These are phyloP conservation scores for Penicillium atrosanguineum DNA, from an alignment of 495 filamentous ascomycete species.

Conservation along the genomic window DNA sequence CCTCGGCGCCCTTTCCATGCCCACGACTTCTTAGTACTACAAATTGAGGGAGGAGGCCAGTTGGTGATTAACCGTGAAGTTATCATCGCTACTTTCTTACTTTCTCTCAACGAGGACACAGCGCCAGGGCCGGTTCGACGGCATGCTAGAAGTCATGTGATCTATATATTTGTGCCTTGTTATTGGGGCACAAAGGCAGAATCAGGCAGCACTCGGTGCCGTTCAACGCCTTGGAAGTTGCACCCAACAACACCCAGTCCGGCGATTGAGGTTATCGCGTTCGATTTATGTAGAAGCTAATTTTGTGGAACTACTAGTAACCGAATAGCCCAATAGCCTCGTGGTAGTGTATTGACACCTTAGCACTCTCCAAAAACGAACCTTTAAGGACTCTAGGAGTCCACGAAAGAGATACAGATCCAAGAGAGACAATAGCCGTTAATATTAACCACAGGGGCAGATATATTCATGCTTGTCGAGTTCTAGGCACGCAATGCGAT, in stretches of 20 bases:
- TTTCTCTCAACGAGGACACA: conserved; percentile 1
- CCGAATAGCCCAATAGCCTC: too few relatives aligned
- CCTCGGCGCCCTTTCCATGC: conserved; percentile 9
- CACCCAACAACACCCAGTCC: not conserved
- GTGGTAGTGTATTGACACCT: not conserved
- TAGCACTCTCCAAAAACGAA: not conserved
- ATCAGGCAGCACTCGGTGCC: not conserved
- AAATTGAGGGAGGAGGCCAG: not conserved
- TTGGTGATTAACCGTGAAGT: not conserved
- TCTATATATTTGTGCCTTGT: conserved; percentile 1
- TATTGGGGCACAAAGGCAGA: not conserved
- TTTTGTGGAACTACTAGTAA: too few relatives aligned
- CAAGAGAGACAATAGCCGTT: not conserved
- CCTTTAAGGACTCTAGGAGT: not conserved
- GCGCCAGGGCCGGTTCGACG: conserved; percentile 11
- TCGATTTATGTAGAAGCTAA: too few relatives aligned
- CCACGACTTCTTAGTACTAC: conserved; percentile 4
- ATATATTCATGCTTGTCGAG: not conserved
- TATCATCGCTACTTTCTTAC: not conserved
- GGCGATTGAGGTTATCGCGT: not conserved
- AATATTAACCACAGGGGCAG: not conserved
- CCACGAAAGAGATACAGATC: not conserved
- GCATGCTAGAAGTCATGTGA: conserved; percentile 22
- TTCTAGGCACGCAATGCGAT: not conserved
- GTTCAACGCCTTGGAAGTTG: not conserved